phyloP scores from a whole-genome alignment of 163 green algal species.

The Prototheca wickerhamii region DNA sequence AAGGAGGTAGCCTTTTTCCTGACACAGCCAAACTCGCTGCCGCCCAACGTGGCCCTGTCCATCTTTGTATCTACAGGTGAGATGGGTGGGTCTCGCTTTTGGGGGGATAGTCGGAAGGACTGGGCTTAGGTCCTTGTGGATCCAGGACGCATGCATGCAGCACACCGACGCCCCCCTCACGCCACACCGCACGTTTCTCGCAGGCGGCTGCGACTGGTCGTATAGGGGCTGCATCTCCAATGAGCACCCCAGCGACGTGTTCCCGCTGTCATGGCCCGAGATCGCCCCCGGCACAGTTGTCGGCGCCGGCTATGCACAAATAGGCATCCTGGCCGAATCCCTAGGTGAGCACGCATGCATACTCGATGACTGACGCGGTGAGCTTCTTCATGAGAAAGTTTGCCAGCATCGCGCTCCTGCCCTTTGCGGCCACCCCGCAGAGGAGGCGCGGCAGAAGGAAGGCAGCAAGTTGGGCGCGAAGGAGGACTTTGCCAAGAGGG shows the following conservation, averaged over 20 bases:
- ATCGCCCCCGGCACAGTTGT: background rate
- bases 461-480: constrained; percentile 49
- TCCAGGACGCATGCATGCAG: no score
- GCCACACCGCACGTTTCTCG: no score
- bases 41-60: constrained; percentile 37
- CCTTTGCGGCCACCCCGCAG: background rate
- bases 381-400: background rate
- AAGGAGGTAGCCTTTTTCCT: constrained; percentile 55
- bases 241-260: constrained; percentile 5
- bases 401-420: no score
- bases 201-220: constrained; percentile 3
- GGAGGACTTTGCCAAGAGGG: constrained; percentile 73
- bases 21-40: constrained; percentile 31
- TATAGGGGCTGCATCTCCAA: constrained; percentile 2
- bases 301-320: constrained; percentile 5
- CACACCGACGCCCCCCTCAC: no score
- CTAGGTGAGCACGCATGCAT: background rate
- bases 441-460: background rate
- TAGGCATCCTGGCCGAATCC: constrained; percentile 1
- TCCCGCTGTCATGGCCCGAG: constrained; percentile 7
- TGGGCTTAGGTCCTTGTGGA: background rate
- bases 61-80: constrained; percentile 45
- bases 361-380: background rate
- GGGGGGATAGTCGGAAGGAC: background rate
- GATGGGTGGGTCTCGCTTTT: background rate